Base-by-base conservation (phyloP, 768 basidiomycete species). In the Pleurotus citrinopileatus region DNA sequence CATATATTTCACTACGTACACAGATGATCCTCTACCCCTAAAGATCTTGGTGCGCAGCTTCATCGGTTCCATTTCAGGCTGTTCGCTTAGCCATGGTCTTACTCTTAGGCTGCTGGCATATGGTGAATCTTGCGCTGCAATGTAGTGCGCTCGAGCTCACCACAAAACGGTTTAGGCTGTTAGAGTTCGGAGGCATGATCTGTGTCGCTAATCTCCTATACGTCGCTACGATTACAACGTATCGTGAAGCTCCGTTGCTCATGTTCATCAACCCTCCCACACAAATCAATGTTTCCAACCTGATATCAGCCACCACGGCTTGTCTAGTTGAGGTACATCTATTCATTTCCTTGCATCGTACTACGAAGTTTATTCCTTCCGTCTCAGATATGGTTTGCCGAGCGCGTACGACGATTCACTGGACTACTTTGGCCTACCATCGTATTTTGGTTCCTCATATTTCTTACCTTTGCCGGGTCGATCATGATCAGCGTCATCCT, bases 141-240 rank as follows among this genome's bases (percentile, higher is more conserved):
- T 26, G 15, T 22, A 12, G 19, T 17, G 10, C 20, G 25, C 20
- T 20, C 23, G 20, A 2, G 23, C 2, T 53, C 23, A n/a, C 17
- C 6, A 20, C 23, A 3, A 4, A 25, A 1, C 26, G 17, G 32
- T 23, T n/a, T 28, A 68, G 67, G 68, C 23, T 65, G 6, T 38
- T 66, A 1, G 70, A 69, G 45, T 55, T 65, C 10, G 63, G 57
- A 3, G 67, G 68, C 59, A 67, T 68, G 2, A 52, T 67, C 2
- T 61, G 64, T 1, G 59, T 67, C 10, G 57, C 60, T 26, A 62
- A 62, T 44, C 65, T 64, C 4, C 59, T 71, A 19, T 72, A 72
- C 53, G 58, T 56, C 3, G 59, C 64, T 29, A 72, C 70, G 1
- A 65, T 73, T 26, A 59, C 59, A 3, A 53, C 57, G 2, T 67